Base-by-base conservation (phyloP, 2,329 filamentous ascomycete species). In the Fusarium devonianum region DNA sequence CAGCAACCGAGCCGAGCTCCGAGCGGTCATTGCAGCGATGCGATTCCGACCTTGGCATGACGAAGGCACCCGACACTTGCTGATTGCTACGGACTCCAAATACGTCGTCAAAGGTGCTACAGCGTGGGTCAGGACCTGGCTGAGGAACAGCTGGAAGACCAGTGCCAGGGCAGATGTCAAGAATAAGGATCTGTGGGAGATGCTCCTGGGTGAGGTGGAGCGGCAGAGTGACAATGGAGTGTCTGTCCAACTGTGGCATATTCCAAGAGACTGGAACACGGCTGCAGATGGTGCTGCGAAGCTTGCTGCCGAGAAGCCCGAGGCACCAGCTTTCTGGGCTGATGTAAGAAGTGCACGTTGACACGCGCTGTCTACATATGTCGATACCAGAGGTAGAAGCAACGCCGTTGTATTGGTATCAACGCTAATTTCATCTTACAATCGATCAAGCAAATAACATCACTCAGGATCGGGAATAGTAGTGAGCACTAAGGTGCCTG, bases 121-220 rank as follows among this genome's bases (percentile, higher is more conserved):
- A 2, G 18, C 30, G 23, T 55, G 51, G 54, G 36, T 12, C 2
- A 21, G 17, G 1, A 8, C 22, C 5, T 58, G 54, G 54, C 40
- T 75, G 7, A 43, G 43, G 8, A 76, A 75, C 14, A 71, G 65
- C 4, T 85, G 80, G 79, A 71, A 23, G 49, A 77, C 68, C 4
- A 47, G 38, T 1, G 49, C 44, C 2, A 65, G 69, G 0, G 54
- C 14, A 1, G 53, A 59, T 1, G 76, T 82, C 25, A 75, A 76
- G 64, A 83, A 83, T 52, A 69, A 63, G 52, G 79, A 84, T 58
- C 58, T 83, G 10, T 84, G 82, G 79, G 67, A 81, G 63, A 52
- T 65, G 25, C 64, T 83, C 7, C 65, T 81, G 5, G 70, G 69
- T 0, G 70, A 76, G 42, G 52, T 73, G 2, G 73, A 77, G 56